Evolutionary conservation across 1,284 basidiomycete genomes (phyloP), one percentile per base, ranked within the genome.

Genomic region (Somion occarium): DNA sequence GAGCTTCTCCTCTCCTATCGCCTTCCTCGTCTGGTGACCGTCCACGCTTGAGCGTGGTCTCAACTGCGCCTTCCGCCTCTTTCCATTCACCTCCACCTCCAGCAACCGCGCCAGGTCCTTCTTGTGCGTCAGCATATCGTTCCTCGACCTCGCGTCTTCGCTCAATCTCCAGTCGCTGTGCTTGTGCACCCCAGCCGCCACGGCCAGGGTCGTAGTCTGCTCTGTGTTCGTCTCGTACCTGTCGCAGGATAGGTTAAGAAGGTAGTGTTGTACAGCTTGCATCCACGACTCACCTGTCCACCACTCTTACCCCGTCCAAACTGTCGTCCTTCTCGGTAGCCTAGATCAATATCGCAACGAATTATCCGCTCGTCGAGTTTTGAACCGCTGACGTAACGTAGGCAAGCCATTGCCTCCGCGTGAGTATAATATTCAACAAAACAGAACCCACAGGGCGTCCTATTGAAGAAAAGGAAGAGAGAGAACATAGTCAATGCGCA

Each of bases 281-380:
- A 20, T 38, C 23, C n/a, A n/a, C 15, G n/a, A 56, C 62, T 30
- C 58, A 91, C 88, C 74, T 99, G 97, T 0, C 97, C 97, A 39
- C 97, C 97, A 57, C 92, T 95, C 69, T 93, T 93, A 20, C 97
- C 97, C 56, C 97, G 78, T 19, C 97, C 97, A 62, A 98, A 99
- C 70, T 99, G 97, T 49, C 97, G 76, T 5, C 97, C 97, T 65
- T 99, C 97, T 61, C 86, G 86, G 72, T 98, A 99, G 1, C 97
- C 97, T n/a, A 95, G 80, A 72, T 99, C 97, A 58, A 99, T 74
- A 72, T 99, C 97, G 63, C 96, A 98, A 44, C 97, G 90, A 58
- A 99, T 97, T 59, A 99, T 91, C 24, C 97, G 88, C 69, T 99
- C 97, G 70, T 99, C 97, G n/a, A 99, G 83, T 73, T 99, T 99